Percentiles rank a stretch among this genome's conserved stretches.
These are phyloP conservation scores for Kodamaea derodonti DNA, from an alignment of 1,139 yeast species.

Conservation along the genomic window DNA sequence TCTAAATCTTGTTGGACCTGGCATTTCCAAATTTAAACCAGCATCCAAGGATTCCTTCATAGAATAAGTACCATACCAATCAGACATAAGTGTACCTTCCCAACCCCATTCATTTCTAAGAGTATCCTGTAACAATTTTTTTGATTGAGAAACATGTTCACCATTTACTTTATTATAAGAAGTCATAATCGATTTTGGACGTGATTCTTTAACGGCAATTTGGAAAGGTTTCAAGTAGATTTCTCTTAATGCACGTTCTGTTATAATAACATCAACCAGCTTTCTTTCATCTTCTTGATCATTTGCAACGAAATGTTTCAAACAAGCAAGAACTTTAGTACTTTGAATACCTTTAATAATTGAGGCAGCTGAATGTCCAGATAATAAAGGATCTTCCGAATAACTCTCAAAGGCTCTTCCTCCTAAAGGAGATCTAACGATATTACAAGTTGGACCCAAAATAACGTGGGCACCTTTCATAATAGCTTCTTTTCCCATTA, in stretches of 20 bases:
- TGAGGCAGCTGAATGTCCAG: constrained; percentile 51
- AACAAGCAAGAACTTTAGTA: constrained; percentile 50
- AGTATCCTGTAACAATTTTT: constrained; percentile 38
- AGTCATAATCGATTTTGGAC: constrained; percentile 55
- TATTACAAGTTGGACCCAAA: constrained; percentile 54
- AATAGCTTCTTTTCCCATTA: constrained; percentile 49
- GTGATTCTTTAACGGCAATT: constrained; percentile 47
- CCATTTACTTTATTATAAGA: constrained; percentile 60
- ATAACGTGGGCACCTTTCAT: constrained; percentile 48
- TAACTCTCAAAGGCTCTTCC: constrained; percentile 66
- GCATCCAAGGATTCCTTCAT: constrained; percentile 44
- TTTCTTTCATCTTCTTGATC: constrained; percentile 57
- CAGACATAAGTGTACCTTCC: constrained; percentile 56
- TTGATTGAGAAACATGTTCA: constrained; percentile 49
- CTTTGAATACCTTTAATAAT: constrained; percentile 54
- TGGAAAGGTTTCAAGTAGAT: constrained; percentile 61
- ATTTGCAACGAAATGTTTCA: constrained; percentile 59
- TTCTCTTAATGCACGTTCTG: constrained; percentile 60
- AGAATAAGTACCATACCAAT: constrained; percentile 62
- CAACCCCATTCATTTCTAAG: constrained; percentile 55
- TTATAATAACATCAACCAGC: constrained; percentile 43
- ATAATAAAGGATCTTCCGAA: constrained; percentile 57
- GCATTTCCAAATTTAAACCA: constrained; percentile 64
- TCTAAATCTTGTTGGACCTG: constrained; percentile 54
- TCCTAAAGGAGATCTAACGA: constrained; percentile 57